Base-by-base conservation (phyloP, 257 asterid species). In the Jacaranda copaia region DNA sequence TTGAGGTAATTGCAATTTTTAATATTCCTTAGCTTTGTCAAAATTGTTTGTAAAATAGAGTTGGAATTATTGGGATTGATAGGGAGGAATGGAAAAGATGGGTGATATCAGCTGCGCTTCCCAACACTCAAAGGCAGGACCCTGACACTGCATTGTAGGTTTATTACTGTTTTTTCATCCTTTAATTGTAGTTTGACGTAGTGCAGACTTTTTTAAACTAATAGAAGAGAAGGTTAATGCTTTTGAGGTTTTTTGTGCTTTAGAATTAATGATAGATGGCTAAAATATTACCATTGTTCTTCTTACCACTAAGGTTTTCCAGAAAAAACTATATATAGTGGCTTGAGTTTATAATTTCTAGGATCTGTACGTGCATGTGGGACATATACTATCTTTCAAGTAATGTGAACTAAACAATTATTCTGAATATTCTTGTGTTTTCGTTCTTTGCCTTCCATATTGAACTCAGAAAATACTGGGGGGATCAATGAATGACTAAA, bases 81-180 rank as follows among this genome's bases (percentile, higher is more conserved):
- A 88, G 97, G 94, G 90, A 69, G 84, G 96, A 89, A 76, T 71
- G 91, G 98, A 87, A 84, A 88, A 76, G 94, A 88, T 88, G 93
- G 96, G 92, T 93, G 96, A 89, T 86, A 78, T 83, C 83, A 18
- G 88, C 88, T 58, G 82, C 87, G 73, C 82, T 81, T 83, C 77
- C 84, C 77, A 72, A 83, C 89, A 78, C 70, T 77, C 80, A 73
- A 82, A 59, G 81, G 82, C 82, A 63, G 81, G 83, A 74, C 79
- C 35, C 74, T 74, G 77, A 63, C 82, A 72, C 84, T 56, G 46
- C 81, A 81, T 85, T 83, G 81, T 86, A 88, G 89, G 93, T 92
- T 79, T 70, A 67, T 25, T 25, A 0, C 32, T 25, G 2, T 12
- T 3, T 75, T 48, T 80, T 88, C 70, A 39, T 56, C 58, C 64